Evolutionary conservation across 352 stramenopile genomes (phyloP).

Genomic region (Phytophthora palmivora): DNA sequence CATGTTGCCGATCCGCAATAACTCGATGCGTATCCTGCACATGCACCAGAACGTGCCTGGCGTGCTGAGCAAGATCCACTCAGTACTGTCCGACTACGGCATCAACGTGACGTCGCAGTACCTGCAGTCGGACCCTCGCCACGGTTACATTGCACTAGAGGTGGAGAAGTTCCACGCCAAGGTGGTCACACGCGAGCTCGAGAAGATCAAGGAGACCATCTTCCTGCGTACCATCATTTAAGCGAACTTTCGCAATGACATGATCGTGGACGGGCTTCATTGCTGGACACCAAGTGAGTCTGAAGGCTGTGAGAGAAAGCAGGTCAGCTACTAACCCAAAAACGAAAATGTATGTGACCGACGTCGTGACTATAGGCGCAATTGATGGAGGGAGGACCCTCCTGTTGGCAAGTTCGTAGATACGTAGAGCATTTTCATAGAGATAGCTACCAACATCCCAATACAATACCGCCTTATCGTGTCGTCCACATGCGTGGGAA

Average conservation of each 20-base stretch:
- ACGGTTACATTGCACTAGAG: constrained; percentile 86
- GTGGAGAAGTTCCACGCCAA: constrained; percentile 85
- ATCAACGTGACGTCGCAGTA: constrained; percentile 90
- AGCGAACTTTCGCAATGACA: constrained; percentile 17
- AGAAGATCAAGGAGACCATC: constrained; percentile 89
- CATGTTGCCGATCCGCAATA: constrained; percentile 73
- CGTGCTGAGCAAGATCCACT: constrained; percentile 89
- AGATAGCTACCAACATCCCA: constrained; percentile 28
- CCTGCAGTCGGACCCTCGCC: constrained; percentile 79
- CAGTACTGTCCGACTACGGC: constrained; percentile 82
- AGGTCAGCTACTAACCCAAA: constrained; percentile 38
- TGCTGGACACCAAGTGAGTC: constrained; percentile 6
- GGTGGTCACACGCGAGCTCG: constrained; percentile 79
- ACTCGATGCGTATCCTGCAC: constrained; percentile 88
- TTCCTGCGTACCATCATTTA: constrained; percentile 84
- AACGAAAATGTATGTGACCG: constrained; percentile 35
- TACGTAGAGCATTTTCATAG: too few species aligned
- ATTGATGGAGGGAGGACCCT: constrained; percentile 24
- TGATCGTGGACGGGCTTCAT: constrained; percentile 30
- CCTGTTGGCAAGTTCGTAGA: constrained; percentile 38
- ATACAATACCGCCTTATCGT: constrained; percentile 34
- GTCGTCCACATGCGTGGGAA: constrained; percentile 3
- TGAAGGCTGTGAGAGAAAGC: constrained; percentile 15
- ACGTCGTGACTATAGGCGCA: constrained; percentile 32
- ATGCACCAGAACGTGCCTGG: constrained; percentile 89